Evolutionary conservation across 192 early-diverging fungal species (phyloP).

Genomic region (Piromyces sp.): DNA sequence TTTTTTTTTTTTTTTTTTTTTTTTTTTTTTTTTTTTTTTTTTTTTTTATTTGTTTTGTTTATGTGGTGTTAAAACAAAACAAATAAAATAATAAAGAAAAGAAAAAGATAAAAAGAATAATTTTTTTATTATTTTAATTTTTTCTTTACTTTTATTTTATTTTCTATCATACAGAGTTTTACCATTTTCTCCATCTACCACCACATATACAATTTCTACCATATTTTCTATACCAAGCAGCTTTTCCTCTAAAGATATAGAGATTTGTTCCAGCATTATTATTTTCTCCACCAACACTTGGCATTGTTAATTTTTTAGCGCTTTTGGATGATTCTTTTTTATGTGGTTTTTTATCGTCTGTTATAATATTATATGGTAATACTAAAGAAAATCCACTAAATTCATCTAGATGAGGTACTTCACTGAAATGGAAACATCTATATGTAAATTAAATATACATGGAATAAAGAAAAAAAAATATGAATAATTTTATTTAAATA

Average conservation of each 20-base stretch:
- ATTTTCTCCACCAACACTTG: background rate
- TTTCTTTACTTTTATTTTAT: background rate
- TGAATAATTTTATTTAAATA: too few species aligned
- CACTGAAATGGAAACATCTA: background rate
- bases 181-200: background rate
- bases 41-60: too few species aligned
- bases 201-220: background rate
- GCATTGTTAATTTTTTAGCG: background rate
- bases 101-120: too few species aligned
- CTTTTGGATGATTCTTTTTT: background rate
- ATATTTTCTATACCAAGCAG: background rate
- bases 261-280: background rate
- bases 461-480: too few species aligned
- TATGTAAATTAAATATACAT: too few species aligned
- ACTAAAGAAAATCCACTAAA: background rate
- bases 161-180: background rate
- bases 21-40: too few species aligned
- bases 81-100: too few species aligned
- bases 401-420: background rate
- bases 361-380: background rate
- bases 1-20: background rate
- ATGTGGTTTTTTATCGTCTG: background rate
- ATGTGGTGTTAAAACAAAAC: too few species aligned
- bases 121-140: too few species aligned
- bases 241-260: background rate